Base-by-base conservation (phyloP, 441 rosid genomes). In the Jatropha multifida region DNA sequence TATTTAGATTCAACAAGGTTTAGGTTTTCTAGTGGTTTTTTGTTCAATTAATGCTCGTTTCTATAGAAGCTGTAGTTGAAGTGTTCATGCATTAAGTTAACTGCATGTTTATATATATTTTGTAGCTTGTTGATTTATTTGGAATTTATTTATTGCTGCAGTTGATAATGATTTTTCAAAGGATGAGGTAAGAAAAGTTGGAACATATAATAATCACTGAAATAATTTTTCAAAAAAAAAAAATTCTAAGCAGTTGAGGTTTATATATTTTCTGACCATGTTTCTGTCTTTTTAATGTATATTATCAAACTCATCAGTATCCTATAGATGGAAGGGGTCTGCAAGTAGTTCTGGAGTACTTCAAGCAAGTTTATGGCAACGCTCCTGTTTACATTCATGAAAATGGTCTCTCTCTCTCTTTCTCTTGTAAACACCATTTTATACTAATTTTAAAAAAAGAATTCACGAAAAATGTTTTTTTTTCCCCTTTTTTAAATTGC, bases 321-420 rank as follows among this genome's bases (percentile, higher is more conserved):
- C 84, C 81, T 13, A 6, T 79, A 41, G 12, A 5, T 48, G 86
- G 94, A 48, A 63, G 79, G 86, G 90, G 86, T 63, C 77, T 94
- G 76, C 79, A 84, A 88, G 59, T 18, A 71, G 75, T 78, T 26
- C 81, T 90, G 55, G 85, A 88, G 75, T 73, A 85, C 81, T 65
- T 94, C 71, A 89, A 92, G 85, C 81, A 84, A 66, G 75, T 10
- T 46, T 90, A 90, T 64, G 82, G 87, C 76, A 94, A 92, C 75
- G 92, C 94, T 83, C 91, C 88, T 10, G 60, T 91, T 32, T 89
- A 88, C 81, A 87, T 92, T 67, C 86, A 88, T 68, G 94, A 94
- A 84, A 94, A 94, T 64, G 98, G 93, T 94, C 71, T 65, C 78
- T 76, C 54, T 62, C 69, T 80, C 79, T 51, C 9, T 23, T 13